These are phyloP conservation scores for Talaromyces trachyspermus DNA, from an alignment of 495 filamentous ascomycete genomes.

Conservation along the genomic window DNA sequence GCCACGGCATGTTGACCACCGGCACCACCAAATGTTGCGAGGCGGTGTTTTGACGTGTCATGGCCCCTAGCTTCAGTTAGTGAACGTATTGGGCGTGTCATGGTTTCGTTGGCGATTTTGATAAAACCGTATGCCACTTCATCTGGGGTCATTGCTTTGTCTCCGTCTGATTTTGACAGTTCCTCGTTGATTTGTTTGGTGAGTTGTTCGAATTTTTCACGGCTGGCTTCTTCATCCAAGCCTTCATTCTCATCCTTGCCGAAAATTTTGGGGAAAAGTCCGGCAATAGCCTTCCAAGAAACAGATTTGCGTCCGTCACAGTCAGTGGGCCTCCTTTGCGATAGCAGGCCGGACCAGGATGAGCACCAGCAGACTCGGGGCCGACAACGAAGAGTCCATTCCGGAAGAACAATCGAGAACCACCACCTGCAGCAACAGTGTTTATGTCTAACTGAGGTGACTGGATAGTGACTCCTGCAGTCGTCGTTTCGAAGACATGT, in stretches of 20 bases:
- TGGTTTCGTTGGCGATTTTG: slow-evolving; percentile 90
- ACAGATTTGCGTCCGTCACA: slow-evolving; percentile 80
- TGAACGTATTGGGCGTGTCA: slow-evolving; percentile 87
- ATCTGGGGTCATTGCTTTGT: slow-evolving; percentile 66
- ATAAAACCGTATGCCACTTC: slow-evolving; percentile 85
- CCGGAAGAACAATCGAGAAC: slow-evolving; percentile 73
- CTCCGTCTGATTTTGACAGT: slow-evolving; percentile 30
- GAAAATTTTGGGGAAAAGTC: slow-evolving; percentile 91
- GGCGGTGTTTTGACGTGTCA: slow-evolving; percentile 79
- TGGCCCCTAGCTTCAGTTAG: slow-evolving; percentile 92
- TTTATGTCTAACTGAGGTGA: slow-evolving; percentile 86
- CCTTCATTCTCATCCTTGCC: slow-evolving; percentile 76
- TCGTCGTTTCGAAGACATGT: slow-evolving; percentile 87
- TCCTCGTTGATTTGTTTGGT: slow-evolving; percentile 65
- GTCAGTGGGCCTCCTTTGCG: slow-evolving; percentile 77
- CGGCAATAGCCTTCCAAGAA: slow-evolving; percentile 67
- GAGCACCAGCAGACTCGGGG: slow-evolving; percentile 76
- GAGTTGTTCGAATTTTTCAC: slow-evolving; percentile 60
- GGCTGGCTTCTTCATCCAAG: slow-evolving; percentile 62
- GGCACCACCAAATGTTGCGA: slow-evolving; percentile 91
- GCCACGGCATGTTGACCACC: slow-evolving; percentile 94
- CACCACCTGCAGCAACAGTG: slow-evolving; percentile 83
- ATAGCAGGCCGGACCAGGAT: slow-evolving; percentile 82
- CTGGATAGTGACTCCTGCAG: slow-evolving; percentile 82
- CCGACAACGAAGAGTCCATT: slow-evolving; percentile 85